Conservation (phyloP, 2,329 filamentous ascomycete species). For the Penicillium concentricum region DNA sequence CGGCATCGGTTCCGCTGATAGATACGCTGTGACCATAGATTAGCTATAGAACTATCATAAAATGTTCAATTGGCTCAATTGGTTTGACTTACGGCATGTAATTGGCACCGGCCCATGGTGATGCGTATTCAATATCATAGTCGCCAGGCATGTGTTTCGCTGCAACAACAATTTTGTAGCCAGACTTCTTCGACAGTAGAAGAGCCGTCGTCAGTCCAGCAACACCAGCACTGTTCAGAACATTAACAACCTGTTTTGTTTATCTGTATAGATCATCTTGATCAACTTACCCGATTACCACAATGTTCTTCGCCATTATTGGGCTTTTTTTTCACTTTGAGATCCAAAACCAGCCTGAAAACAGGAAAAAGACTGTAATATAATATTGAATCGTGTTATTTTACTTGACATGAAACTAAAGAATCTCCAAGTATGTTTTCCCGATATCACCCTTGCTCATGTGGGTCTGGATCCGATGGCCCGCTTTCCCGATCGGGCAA, state of each 20-base stretch:
- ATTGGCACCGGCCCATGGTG: constrained; percentile 83
- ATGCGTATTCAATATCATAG: constrained; percentile 84
- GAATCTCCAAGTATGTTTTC: background rate
- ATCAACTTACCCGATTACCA: background rate
- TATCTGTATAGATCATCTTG: background rate
- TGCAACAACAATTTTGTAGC: constrained; percentile 63
- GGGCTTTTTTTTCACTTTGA: background rate
- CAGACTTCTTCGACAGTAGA: constrained; percentile 53
- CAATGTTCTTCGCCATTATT: background rate
- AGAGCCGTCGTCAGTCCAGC: constrained; percentile 63
- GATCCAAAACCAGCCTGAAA: background rate
- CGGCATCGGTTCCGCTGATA: constrained; percentile 3
- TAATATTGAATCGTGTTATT: background rate
- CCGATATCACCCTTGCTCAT: background rate
- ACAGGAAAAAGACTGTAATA: background rate
- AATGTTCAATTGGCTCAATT: background rate
- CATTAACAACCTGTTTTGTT: background rate
- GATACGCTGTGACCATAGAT: background rate
- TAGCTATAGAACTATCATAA: background rate
- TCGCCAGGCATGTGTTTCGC: constrained; percentile 90
- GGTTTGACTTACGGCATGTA: constrained; percentile 60
- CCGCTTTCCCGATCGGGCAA: background rate
- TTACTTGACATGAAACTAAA: background rate
- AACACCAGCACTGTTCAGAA: background rate
- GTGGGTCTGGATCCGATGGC: background rate